phyloP scores from a whole-genome alignment of 2,329 filamentous ascomycete genomes.

The Colletotrichum sublineola region DNA sequence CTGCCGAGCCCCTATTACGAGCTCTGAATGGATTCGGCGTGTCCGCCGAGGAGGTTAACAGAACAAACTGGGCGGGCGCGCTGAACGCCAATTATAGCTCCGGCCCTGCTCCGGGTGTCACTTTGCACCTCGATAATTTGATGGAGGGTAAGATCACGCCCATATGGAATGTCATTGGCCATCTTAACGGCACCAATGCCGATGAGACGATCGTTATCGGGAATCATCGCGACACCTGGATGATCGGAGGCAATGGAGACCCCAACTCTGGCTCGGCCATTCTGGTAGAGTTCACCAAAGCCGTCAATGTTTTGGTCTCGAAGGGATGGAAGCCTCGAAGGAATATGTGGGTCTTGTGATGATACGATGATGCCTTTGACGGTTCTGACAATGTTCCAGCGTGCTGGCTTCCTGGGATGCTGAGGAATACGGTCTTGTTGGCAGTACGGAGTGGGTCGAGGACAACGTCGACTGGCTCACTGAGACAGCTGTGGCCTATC shows the following conservation, averaged over 20 bases:
- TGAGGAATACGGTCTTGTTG: slow-evolving; percentile 84
- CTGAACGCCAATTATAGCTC: slow-evolving; percentile 59
- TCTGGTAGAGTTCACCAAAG: slow-evolving; percentile 80
- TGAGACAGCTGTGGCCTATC: slow-evolving; percentile 78
- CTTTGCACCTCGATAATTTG: slow-evolving; percentile 75
- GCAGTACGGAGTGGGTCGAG: slow-evolving; percentile 89
- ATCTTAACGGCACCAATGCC: slow-evolving; percentile 81
- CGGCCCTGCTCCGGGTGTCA: slow-evolving; percentile 66
- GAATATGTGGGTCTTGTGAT: slow-evolving; percentile 58
- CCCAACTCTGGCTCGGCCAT: slow-evolving; percentile 85
- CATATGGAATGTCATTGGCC: slow-evolving; percentile 83
- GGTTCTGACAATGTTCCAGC: slow-evolving; percentile 54
- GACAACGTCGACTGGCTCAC: slow-evolving; percentile 84
- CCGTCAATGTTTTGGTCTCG: slow-evolving; percentile 76
- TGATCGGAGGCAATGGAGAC: slow-evolving; percentile 86
- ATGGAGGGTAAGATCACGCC: slow-evolving; percentile 76
- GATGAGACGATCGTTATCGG: slow-evolving; percentile 85
- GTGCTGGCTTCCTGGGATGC: slow-evolving; percentile 81
- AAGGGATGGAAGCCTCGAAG: slow-evolving; percentile 85
- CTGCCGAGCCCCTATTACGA: slow-evolving; percentile 82
- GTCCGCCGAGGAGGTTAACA: slow-evolving; percentile 75
- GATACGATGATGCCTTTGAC: neutral
- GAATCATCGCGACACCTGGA: slow-evolving; percentile 88
- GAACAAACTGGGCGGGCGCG: slow-evolving; percentile 68
- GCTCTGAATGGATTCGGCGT: slow-evolving; percentile 82